These are phyloP conservation scores for Elsinoe ampelina DNA, from an alignment of 2,329 filamentous ascomycete genomes.

Conservation along the genomic window DNA sequence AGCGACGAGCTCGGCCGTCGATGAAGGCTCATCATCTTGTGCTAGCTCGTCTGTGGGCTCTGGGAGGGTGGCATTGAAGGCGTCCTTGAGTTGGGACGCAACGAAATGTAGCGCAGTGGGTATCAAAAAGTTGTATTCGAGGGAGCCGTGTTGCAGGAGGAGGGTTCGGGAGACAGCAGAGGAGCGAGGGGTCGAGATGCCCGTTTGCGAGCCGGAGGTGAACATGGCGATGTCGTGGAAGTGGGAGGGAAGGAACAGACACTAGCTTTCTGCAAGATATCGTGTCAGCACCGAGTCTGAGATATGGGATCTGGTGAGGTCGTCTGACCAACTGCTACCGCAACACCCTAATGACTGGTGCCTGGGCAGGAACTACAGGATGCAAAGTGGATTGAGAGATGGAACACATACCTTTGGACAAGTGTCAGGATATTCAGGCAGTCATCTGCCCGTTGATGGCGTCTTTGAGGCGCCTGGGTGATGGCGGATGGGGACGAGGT, in stretches of 20 bases:
- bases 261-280: neutral
- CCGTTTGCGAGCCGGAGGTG: constrained; percentile 73
- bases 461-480: neutral
- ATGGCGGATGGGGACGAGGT: neutral
- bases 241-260: neutral
- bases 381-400: neutral
- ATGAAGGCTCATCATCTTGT: constrained; percentile 98
- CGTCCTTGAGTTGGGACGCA: constrained; percentile 86
- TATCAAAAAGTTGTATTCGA: constrained; percentile 93
- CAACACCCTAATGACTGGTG: neutral
- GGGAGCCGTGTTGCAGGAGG: constrained; percentile 81
- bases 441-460: constrained; percentile 4
- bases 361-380: neutral
- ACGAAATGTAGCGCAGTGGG: constrained; percentile 94
- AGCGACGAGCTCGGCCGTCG: constrained; percentile 81
- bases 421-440: constrained; percentile 7
- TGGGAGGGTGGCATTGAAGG: constrained; percentile 76
- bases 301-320: too few relatives aligned
- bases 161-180: constrained; percentile 87
- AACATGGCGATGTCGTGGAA: constrained; percentile 55
- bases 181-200: constrained; percentile 91
- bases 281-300: neutral
- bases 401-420: constrained; percentile 10
- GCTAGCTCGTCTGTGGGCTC: constrained; percentile 92
- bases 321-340: too few relatives aligned